Base-by-base conservation (phyloP, 2,329 filamentous ascomycete genomes). In the Colletotrichum costaricense region DNA sequence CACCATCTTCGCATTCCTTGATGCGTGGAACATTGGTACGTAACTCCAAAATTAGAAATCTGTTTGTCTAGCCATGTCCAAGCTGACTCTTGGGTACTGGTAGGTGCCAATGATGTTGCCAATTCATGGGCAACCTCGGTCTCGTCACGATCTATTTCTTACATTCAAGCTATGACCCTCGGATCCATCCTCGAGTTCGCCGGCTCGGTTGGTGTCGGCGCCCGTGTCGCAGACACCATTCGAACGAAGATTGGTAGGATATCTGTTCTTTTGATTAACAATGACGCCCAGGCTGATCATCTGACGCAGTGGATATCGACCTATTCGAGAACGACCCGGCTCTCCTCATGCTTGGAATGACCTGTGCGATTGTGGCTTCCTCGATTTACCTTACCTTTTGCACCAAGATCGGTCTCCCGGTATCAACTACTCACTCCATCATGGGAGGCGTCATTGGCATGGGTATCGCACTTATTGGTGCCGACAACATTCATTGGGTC, bases 1-100 rank as follows among this genome's bases (percentile, higher is more conserved):
- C 81, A 90, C 88, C 67, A 86, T 92, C 72, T 93, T 93, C 80
- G 89, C 91, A 73, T 89, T 90, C 78, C 87, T 93, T 54, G 91
- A 92, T 79, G 90, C 90, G 66, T 93, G 89, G 88, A 92, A 92
- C 78, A 92, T 91, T 75, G 90, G 89, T 85, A 80, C 73, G 81
- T 46, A 7, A 16, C 30, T 58, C 49, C 42, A 1, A 24, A 12
- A 9, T 12, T 28, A 30, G 12, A 11, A 12, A 2, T 14, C 0
- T 5, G 8, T 3, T 2, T 12, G 8, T 2, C 6, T 42, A 16
- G 1, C 4, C 1, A 14, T 30, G 19, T 3, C n/a, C 6, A 54
- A 28, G 22, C 69, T 68, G 33, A 73, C 12, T 11, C 8, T 7
- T n/a, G 0, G 11, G 35, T 8, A 3, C 7, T 4, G 14, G 3